A percentile compares a stretch with the other conserved stretches of the same genome.
phyloP scores from a whole-genome alignment of 2,329 filamentous ascomycete genomes.

The Chaetomiaceae sp. region DNA sequence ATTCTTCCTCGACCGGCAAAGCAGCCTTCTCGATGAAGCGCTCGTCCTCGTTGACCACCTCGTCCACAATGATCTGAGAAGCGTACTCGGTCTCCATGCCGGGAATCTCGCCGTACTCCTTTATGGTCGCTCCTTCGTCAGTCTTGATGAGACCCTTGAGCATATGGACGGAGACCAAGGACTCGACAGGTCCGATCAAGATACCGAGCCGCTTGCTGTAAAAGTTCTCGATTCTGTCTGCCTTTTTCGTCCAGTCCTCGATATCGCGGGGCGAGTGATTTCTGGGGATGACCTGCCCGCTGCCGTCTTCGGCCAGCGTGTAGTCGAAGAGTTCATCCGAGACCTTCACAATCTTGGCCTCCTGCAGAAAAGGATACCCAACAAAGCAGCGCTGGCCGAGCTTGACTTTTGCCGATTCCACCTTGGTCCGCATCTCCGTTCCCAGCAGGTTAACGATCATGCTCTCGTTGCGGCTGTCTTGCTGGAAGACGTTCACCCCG shows the following conservation, averaged over 20 bases:
- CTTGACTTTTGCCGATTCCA: constrained; percentile 69
- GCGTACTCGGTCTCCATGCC: constrained; percentile 87
- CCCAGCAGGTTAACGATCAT: constrained; percentile 84
- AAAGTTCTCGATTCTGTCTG: constrained; percentile 74
- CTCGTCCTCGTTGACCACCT: constrained; percentile 84
- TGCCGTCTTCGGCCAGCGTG: constrained; percentile 60
- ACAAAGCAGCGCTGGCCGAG: constrained; percentile 84
- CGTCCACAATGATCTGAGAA: constrained; percentile 84
- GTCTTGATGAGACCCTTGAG: constrained; percentile 87
- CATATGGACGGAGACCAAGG: constrained; percentile 87
- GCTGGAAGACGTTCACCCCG: constrained; percentile 90
- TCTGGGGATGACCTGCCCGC: constrained; percentile 57
- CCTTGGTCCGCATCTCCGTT: constrained; percentile 65
- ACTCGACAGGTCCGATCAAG: constrained; percentile 80
- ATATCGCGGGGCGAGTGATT: constrained; percentile 75
- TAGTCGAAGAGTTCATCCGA: constrained; percentile 95
- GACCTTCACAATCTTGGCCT: constrained; percentile 83
- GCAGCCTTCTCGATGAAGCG: constrained; percentile 88
- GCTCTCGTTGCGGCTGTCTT: constrained; percentile 93
- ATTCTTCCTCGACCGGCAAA: constrained; percentile 87
- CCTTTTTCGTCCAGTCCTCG: constrained; percentile 77
- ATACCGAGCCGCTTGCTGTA: constrained; percentile 92
- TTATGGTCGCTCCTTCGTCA: constrained; percentile 83
- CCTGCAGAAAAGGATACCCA: constrained; percentile 91
- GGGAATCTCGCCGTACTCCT: constrained; percentile 83